Conservation (phyloP, 2,329 filamentous ascomycete genomes). For the Simplicillium aogashimaense region DNA sequence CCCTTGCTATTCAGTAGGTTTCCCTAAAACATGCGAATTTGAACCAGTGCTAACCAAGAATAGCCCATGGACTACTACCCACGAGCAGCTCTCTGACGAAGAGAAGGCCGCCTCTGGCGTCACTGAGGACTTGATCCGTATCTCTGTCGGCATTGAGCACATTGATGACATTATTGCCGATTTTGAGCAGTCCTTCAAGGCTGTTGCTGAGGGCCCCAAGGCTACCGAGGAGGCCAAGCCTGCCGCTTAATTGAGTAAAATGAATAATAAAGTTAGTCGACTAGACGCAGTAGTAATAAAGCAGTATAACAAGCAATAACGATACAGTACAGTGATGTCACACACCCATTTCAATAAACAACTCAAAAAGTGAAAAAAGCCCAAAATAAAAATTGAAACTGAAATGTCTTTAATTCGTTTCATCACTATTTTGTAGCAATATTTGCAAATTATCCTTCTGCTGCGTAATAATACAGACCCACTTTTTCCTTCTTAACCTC, state of each 20-base stretch:
- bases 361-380: too few species aligned
- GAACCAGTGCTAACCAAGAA: neutral
- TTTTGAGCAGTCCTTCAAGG: slow-evolving; percentile 82
- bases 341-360: too few species aligned
- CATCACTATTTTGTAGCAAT: too few species aligned
- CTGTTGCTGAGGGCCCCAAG: slow-evolving; percentile 21
- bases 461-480: too few species aligned
- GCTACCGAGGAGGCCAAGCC: slow-evolving; percentile 8
- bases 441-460: too few species aligned
- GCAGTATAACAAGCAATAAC: too few species aligned
- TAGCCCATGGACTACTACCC: slow-evolving; percentile 81
- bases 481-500: too few species aligned
- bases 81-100: slow-evolving; percentile 79
- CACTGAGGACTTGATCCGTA: slow-evolving; percentile 84
- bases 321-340: too few species aligned
- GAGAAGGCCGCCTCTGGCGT: slow-evolving; percentile 76
- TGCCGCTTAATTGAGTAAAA: neutral
- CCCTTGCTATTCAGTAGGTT: slow-evolving; percentile 69
- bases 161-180: slow-evolving; percentile 96
- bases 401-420: too few species aligned
- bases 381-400: too few species aligned
- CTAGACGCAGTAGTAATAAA: too few species aligned
- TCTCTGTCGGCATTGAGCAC: slow-evolving; percentile 91
- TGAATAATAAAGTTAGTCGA: too few species aligned
- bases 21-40: neutral